phyloP scores from a whole-genome alignment of 768 basidiomycete genomes.

The Daedaleopsis sinensis region DNA sequence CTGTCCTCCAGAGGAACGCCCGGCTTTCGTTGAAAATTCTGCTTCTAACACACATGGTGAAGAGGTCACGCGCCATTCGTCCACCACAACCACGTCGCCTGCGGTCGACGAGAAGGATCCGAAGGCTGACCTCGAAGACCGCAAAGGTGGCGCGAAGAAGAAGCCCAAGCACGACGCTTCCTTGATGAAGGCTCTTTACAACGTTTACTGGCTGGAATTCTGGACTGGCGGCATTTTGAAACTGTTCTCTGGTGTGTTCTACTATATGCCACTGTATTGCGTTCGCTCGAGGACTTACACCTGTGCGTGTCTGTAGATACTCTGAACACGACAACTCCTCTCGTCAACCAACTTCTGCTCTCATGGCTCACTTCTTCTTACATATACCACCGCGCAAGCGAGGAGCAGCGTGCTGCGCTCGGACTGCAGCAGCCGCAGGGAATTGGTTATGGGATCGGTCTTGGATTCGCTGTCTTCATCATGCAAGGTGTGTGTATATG shows the following conservation, averaged over 20 bases:
- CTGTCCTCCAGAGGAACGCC: conserved; percentile 15
- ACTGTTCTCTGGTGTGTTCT: conserved; percentile 36
- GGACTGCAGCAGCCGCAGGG: conserved; percentile 44
- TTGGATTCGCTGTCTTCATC: conserved; percentile 57
- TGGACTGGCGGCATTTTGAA: conserved; percentile 52
- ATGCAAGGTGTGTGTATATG: conserved; percentile 53
- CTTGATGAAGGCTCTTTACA: conserved; percentile 49
- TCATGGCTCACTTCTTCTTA: conserved; percentile 59
- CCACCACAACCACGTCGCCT: background rate
- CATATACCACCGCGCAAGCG: conserved; percentile 39
- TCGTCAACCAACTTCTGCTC: conserved; percentile 60
- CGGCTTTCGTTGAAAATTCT: background rate
- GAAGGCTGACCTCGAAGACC: background rate
- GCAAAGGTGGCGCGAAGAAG: background rate
- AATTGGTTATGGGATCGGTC: conserved; percentile 63
- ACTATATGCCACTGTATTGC: background rate
- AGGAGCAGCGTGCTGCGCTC: conserved; percentile 39
- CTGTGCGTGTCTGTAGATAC: conserved; percentile 36
- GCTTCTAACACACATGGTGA: background rate
- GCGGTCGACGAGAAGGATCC: background rate
- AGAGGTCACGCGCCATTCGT: background rate
- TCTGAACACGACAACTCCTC: conserved; percentile 54
- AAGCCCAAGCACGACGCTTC: conserved; percentile 47
- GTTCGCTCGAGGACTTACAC: background rate
- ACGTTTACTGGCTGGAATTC: conserved; percentile 49